These are phyloP conservation scores for Hansenula anomala DNA, from an alignment of 1,139 yeast species.

Conservation along the genomic window DNA sequence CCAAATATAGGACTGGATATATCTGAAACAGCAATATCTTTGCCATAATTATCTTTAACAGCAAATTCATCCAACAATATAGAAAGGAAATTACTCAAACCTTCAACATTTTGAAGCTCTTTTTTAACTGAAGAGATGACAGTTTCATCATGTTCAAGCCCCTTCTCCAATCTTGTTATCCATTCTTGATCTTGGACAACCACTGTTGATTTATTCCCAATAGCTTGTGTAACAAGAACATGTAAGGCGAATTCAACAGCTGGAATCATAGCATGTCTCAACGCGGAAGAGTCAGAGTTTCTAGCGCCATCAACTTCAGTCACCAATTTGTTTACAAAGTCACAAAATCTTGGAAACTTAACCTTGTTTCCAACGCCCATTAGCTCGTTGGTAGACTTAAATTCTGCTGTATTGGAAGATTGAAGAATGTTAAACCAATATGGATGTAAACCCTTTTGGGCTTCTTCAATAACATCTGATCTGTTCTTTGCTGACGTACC, in stretches of 20 bases:
- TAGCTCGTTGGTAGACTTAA: conserved; percentile 39
- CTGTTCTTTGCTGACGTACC: conserved; percentile 57
- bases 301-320: conserved; percentile 24
- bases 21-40: conserved; percentile 12
- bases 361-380: conserved; percentile 33
- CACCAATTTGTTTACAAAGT: conserved; percentile 29
- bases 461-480: conserved; percentile 76
- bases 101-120: conserved; percentile 18
- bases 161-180: conserved; percentile 68
- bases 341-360: conserved; percentile 40
- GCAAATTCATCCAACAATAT: conserved; percentile 34
- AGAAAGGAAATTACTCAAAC: conserved; percentile 22
- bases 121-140: conserved; percentile 38
- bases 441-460: conserved; percentile 79
- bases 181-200: conserved; percentile 71
- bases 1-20: conserved; percentile 22
- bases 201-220: conserved; percentile 46
- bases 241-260: conserved; percentile 48
- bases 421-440: conserved; percentile 43
- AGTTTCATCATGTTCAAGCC: conserved; percentile 54
- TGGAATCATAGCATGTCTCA: conserved; percentile 31
- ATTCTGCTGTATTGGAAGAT: conserved; percentile 36
- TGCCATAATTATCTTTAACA: conserved; percentile 15
- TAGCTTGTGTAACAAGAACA: conserved; percentile 62
- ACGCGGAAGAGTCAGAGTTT: conserved; percentile 20